Percentiles rank a stretch among this genome's conserved stretches.
Conservation (phyloP, 495 filamentous ascomycete species). For the Tuber magnatum region DNA sequence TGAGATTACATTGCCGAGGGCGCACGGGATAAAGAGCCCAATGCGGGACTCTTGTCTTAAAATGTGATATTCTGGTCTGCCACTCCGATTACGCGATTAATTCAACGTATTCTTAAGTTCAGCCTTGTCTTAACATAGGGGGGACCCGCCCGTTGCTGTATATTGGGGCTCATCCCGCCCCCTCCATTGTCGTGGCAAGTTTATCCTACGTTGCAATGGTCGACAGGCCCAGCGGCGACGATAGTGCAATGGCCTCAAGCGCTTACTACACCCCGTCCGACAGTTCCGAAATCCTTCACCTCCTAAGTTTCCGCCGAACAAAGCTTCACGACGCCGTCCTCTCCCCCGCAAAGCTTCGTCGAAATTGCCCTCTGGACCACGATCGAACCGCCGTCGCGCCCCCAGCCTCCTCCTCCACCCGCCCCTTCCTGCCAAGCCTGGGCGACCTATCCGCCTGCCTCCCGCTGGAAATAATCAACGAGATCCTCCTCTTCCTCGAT, state of each 20-base stretch:
- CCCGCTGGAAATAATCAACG: constrained; percentile 28
- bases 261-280: neutral
- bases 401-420: constrained; percentile 11
- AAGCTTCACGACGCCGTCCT: constrained; percentile 19
- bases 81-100: neutral
- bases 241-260: neutral
- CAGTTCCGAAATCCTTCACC: constrained; percentile 15
- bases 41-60: neutral
- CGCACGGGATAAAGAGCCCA: neutral
- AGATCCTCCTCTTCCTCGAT: constrained; percentile 25
- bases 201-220: neutral
- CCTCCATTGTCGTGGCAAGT: neutral
- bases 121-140: neutral
- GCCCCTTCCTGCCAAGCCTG: constrained; percentile 1
- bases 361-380: constrained; percentile 22
- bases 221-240: neutral
- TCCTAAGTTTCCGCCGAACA: constrained; percentile 12
- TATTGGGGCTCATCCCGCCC: neutral
- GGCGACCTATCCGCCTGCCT: constrained; percentile 21
- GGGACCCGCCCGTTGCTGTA: neutral
- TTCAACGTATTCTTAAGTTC: neutral
- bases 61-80: neutral
- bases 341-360: constrained; percentile 16
- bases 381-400: constrained; percentile 9
- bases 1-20: neutral